Conservation (phyloP, 805 yeast genomes). For the Wickerhamiella kurtzmanii region DNA sequence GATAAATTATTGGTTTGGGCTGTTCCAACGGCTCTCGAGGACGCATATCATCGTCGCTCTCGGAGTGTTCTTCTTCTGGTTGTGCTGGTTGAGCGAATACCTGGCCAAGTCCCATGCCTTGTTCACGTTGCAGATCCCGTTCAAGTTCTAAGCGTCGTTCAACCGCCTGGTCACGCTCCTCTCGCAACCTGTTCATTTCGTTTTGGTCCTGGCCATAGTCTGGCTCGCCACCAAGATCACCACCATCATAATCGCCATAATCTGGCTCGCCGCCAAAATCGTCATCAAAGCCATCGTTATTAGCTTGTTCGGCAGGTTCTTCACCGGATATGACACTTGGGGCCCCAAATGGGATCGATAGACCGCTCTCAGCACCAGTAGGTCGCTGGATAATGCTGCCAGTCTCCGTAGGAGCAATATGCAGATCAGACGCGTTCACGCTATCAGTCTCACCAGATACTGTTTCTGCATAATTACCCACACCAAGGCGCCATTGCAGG, state of each 20-base stretch:
- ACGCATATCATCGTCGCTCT: not conserved
- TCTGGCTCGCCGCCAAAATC: not conserved
- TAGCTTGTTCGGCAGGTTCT: not conserved
- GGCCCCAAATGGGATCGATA: not conserved
- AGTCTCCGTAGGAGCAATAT: not conserved
- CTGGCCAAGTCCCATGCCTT: no score
- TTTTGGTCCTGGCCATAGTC: not conserved
- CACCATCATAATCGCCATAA: not conserved
- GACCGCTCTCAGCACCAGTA: not conserved
- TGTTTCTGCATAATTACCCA: not conserved
- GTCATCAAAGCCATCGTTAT: not conserved
- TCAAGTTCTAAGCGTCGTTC: not conserved
- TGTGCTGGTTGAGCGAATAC: no score
- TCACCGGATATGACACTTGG: not conserved
- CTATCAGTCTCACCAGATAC: not conserved
- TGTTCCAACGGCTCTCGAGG: conserved; percentile 12
- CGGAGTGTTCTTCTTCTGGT: not conserved
- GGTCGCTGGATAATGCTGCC: not conserved
- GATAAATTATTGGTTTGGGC: conserved; percentile 7
- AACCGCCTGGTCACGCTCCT: conserved; percentile 2
- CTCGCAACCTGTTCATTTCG: not conserved
- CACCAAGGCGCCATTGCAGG: not conserved
- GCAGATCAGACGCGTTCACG: not conserved
- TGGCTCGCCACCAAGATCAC: not conserved
- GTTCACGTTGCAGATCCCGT: not conserved